These are phyloP conservation scores for Strigomonas culicis DNA, from an alignment of 208 protist genomes.

Conservation along the genomic window DNA sequence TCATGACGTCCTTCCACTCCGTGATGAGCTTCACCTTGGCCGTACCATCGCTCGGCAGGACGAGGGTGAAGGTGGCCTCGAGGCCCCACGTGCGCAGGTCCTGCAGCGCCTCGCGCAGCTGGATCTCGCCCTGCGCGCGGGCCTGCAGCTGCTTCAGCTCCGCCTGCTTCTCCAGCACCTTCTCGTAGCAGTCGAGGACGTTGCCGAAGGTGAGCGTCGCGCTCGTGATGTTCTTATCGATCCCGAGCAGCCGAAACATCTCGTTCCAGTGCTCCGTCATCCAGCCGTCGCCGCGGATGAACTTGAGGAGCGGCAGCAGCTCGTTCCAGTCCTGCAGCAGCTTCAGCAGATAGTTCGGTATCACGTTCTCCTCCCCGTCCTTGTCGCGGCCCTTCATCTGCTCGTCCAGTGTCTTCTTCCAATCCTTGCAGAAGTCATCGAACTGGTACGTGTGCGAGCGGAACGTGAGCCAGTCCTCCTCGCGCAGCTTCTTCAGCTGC, in stretches of 20 bases:
- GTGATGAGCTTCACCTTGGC: slow-evolving; percentile 91
- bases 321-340: slow-evolving; percentile 67
- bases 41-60: slow-evolving; percentile 49
- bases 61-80: slow-evolving; percentile 85
- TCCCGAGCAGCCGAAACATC: slow-evolving; percentile 88
- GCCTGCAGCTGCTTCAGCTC: slow-evolving; percentile 92
- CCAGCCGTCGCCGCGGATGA: slow-evolving; percentile 94
- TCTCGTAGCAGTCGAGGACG: slow-evolving; percentile 76
- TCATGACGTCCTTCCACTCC: slow-evolving; percentile 97
- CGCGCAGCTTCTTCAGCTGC: slow-evolving; percentile 63
- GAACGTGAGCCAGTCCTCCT: slow-evolving; percentile 95
- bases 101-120: slow-evolving; percentile 93
- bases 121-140: slow-evolving; percentile 93
- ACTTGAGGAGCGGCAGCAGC: slow-evolving; percentile 82
- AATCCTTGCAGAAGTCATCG: slow-evolving; percentile 93
- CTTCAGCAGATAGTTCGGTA: slow-evolving; percentile 58
- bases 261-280: slow-evolving; percentile 96
- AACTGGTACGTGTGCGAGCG: slow-evolving; percentile 90
- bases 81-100: slow-evolving; percentile 93
- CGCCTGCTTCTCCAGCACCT: slow-evolving; percentile 71
- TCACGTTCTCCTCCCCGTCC: slow-evolving; percentile 29
- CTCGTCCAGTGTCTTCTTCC: slow-evolving; percentile 46
- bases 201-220: slow-evolving; percentile 87
- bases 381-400: slow-evolving; percentile 3
- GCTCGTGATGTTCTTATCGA: slow-evolving; percentile 75